Conservation (phyloP, 805 yeast genomes). For the Candida anglica region DNA sequence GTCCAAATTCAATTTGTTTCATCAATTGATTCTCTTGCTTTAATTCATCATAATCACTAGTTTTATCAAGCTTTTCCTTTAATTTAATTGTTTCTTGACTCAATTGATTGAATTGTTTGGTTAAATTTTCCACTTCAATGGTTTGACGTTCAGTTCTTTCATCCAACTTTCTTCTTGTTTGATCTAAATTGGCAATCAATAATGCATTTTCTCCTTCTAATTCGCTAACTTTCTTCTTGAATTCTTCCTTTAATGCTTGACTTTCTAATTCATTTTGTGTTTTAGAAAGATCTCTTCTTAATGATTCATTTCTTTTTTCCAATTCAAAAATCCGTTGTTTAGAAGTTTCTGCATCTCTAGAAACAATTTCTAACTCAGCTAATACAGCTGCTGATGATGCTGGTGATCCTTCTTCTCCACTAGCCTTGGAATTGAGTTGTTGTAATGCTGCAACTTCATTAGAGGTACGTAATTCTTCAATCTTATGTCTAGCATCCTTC, state of each 20-base stretch:
- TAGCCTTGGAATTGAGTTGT: conserved; percentile 42
- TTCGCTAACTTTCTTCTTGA: conserved; percentile 46
- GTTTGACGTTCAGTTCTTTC: conserved; percentile 17
- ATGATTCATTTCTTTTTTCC: conserved; percentile 73
- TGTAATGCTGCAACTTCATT: conserved; percentile 64
- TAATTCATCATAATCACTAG: conserved; percentile 74
- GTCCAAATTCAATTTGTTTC: conserved; percentile 73
- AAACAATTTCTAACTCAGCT: conserved; percentile 61
- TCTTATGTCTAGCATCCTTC: conserved; percentile 47
- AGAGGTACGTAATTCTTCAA: conserved; percentile 61
- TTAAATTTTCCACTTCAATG: conserved; percentile 33
- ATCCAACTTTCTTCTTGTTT: conserved; percentile 32
- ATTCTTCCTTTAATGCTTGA: conserved; percentile 35
- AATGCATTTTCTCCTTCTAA: conserved; percentile 68
- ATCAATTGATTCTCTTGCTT: conserved; percentile 72
- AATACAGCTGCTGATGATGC: conserved; percentile 29
- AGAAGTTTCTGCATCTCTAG: conserved; percentile 70
- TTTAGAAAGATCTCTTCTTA: conserved; percentile 60
- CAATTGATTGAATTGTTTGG: conserved; percentile 45
- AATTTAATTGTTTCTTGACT: conserved; percentile 48
- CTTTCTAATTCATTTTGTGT: conserved; percentile 46
- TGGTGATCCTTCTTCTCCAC: conserved; percentile 20
- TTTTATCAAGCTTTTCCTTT: conserved; percentile 44
- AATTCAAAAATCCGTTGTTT: conserved; percentile 65
- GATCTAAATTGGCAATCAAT: conserved; percentile 54